These are phyloP conservation scores for Hymenoscyphus linearis DNA, from an alignment of 2,329 filamentous ascomycete genomes.

Conservation along the genomic window DNA sequence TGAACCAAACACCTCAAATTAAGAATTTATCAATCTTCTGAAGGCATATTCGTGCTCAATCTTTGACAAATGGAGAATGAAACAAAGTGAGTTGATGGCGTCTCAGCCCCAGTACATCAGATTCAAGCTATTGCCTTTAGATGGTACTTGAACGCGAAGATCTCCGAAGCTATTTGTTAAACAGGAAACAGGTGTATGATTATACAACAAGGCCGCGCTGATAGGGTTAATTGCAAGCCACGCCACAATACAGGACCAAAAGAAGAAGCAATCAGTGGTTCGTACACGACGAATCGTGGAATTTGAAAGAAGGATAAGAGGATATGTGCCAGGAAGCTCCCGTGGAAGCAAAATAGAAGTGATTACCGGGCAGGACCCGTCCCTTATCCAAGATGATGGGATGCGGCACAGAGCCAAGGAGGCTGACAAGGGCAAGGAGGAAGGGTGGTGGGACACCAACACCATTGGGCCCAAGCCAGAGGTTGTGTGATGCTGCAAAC, in stretches of 20 bases:
- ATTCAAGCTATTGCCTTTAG: neutral
- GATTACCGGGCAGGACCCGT: neutral
- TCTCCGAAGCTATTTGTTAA: neutral
- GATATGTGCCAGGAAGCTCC: conserved; percentile 1
- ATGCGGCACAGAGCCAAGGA: conserved; percentile 1
- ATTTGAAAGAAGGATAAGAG: neutral
- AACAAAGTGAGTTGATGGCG: neutral
- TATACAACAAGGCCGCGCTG: neutral
- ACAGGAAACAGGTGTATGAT: neutral
- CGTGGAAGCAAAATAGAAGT: conserved; percentile 9
- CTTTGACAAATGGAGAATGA: neutral
- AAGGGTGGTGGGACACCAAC: conserved; percentile 8
- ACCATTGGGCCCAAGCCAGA: conserved; percentile 9
- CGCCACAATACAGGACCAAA: neutral
- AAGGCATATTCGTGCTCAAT: neutral
- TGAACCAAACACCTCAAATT: neutral
- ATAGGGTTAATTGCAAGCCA: neutral
- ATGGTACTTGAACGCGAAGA: neutral
- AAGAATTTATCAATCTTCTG: neutral
- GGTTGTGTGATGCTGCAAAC: neutral
- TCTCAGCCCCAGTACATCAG: neutral
- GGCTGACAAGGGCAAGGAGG: conserved; percentile 1
- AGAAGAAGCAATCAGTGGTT: neutral
- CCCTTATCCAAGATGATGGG: conserved; percentile 9
- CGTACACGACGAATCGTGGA: neutral